A percentile compares a stretch with the other conserved stretches of the same genome.
These are phyloP conservation scores for Syzygium grande DNA, from an alignment of 345 rosid species.

Conservation along the genomic window DNA sequence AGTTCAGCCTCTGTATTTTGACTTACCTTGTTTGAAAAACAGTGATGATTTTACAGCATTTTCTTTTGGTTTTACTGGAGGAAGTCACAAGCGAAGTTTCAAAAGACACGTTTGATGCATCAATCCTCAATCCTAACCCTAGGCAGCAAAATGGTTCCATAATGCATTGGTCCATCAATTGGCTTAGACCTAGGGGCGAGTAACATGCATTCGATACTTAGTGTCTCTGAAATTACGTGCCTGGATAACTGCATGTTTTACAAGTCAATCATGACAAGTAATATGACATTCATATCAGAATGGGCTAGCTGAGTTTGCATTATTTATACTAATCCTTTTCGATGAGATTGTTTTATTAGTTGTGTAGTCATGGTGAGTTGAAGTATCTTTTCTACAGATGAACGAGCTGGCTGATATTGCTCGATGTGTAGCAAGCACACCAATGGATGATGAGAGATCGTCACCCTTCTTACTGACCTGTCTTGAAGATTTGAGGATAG, in stretches of 20 bases:
- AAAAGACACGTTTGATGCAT: not conserved
- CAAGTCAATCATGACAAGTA: not conserved
- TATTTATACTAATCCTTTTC: not conserved
- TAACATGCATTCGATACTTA: not conserved
- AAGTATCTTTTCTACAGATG: constrained; percentile 49
- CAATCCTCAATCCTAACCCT: not conserved
- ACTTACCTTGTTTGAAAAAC: not conserved
- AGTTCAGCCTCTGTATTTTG: not conserved
- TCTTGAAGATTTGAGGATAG: constrained; percentile 78
- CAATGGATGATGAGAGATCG: constrained; percentile 69
- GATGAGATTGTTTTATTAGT: not conserved
- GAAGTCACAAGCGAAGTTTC: not conserved
- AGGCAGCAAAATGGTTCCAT: not conserved
- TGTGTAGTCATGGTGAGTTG: constrained; percentile 7
- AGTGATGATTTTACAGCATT: not conserved
- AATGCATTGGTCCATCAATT: not conserved
- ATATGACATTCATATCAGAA: not conserved
- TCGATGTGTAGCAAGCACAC: constrained; percentile 78
- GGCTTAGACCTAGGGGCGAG: not conserved
- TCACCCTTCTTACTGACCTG: constrained; percentile 61
- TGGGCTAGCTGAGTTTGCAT: not conserved
- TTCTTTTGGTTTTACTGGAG: not conserved
- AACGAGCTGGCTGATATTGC: constrained; percentile 97
- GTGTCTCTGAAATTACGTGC: not conserved
- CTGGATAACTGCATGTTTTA: not conserved